Conservation (phyloP, 2,329 filamentous ascomycete genomes). For the Aspergillus persii region DNA sequence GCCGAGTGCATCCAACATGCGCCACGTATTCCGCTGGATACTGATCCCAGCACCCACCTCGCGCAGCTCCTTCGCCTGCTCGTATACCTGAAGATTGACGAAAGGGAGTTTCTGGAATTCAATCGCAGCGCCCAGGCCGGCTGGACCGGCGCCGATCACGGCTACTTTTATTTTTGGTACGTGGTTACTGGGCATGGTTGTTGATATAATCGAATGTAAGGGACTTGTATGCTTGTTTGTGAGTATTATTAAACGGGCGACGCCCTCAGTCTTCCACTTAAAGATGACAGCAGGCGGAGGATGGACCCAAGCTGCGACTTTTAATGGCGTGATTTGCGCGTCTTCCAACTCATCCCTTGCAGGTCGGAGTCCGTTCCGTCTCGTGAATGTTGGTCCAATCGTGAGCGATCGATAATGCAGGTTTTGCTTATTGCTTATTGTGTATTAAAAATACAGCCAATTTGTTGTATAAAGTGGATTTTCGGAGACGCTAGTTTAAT, state of each 20-base stretch:
- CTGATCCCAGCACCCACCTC: conserved; percentile 14
- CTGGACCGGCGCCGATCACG: conserved; percentile 14
- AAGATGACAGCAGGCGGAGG: background rate
- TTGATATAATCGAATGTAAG: background rate
- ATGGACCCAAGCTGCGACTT: background rate
- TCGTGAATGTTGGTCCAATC: background rate
- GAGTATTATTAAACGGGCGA: background rate
- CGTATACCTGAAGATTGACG: conserved; percentile 10
- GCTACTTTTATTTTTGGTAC: conserved; percentile 8
- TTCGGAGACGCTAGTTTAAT: too few relatives aligned
- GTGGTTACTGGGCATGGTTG: background rate
- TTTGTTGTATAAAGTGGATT: too few relatives aligned
- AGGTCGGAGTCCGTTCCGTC: background rate
- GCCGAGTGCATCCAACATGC: conserved; percentile 11
- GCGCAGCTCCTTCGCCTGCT: conserved; percentile 9
- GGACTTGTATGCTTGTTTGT: background rate
- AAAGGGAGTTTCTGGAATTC: conserved; percentile 11
- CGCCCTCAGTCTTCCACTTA: background rate
- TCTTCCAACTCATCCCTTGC: background rate
- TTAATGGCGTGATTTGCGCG: background rate
- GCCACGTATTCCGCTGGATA: conserved; percentile 14
- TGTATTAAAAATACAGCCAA: background rate
- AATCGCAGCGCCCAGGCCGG: conserved; percentile 14
- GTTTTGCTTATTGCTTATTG: background rate
- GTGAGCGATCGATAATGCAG: background rate